Base-by-base conservation (phyloP, 768 basidiomycete genomes). In the Gloeopeniophorella convolvens region DNA sequence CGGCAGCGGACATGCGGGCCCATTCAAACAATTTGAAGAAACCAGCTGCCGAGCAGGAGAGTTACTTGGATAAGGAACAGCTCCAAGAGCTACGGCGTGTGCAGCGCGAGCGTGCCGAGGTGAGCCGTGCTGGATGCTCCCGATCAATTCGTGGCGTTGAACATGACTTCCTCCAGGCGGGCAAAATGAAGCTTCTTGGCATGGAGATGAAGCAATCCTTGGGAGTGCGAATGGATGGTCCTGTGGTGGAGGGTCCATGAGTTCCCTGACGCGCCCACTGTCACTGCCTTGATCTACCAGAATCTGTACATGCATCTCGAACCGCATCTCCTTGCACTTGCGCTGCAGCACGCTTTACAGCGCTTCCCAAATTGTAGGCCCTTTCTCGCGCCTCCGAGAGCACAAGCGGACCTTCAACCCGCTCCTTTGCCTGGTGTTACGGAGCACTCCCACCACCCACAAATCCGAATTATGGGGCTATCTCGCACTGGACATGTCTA, bases 161-260 rank as follows among this genome's bases (percentile, higher is more conserved):
- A 21, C 6, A 10, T 24, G 32, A 43, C 9, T 9, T 8, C 20
- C 12, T 12, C n/a, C 8, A 89, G 84, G 82, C 79, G 39, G 81
- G 83, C 15, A 86, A 85, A 65, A 88, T 89, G 85, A 89, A 89
- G 62, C 70, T 82, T 26, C 65, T 92, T n/a, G 89, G 89, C 1
- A 87, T 92, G 85, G 88, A 91, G 15, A 73, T 92, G 47, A 88
- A 85, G 60, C 78, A 83, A 63, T 89, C 73, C 58, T 80, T 89
- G 75, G 89, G 89, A 35, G 88, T 92, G 35, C 72, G 89, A 43
- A 92, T 92, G 89, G 89, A 92, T 57, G 82, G 81, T 15, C 74
- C 72, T 7, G 63, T 72, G 68, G 78, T 83, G 56, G 80, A 83
- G 21, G 78, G 61, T 20, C 65, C 57, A 66, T 37, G 15, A 12